These are phyloP conservation scores for Celoporthe dispersa DNA, from an alignment of 2,329 filamentous ascomycete species.

Conservation along the genomic window DNA sequence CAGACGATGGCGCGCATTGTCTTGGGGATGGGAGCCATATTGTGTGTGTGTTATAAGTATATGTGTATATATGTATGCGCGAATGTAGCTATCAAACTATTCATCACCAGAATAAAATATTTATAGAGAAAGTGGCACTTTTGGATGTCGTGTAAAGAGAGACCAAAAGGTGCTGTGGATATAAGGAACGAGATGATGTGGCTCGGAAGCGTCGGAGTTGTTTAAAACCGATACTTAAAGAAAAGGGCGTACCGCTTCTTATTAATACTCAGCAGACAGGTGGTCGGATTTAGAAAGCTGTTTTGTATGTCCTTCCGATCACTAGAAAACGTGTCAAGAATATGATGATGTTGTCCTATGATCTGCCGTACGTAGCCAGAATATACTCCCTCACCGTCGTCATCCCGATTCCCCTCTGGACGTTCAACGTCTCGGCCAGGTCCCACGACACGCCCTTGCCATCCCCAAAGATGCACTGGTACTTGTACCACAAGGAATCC, in stretches of 20 bases:
- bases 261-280: too few species aligned
- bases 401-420: constrained; percentile 49
- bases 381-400: constrained; percentile 47
- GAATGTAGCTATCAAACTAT: too few species aligned
- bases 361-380: not conserved
- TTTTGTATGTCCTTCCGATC: not conserved
- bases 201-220: not conserved
- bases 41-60: too few species aligned
- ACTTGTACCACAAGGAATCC: constrained; percentile 58
- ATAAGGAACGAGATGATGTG: too few species aligned
- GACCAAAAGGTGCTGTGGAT: too few species aligned
- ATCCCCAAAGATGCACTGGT: constrained; percentile 63
- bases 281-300: not conserved
- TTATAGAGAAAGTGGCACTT: too few species aligned
- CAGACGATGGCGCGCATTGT: constrained; percentile 52
- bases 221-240: not conserved
- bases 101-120: too few species aligned
- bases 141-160: too few species aligned
- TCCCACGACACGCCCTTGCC: constrained; percentile 65
- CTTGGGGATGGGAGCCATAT: constrained; percentile 29
- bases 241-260: too few species aligned
- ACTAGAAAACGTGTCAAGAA: too few species aligned
- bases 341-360: not conserved
- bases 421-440: constrained; percentile 56
- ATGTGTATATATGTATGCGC: too few species aligned